Evolutionary conservation across 2,329 filamentous ascomycete species (phyloP).

Genomic region (Fusarium verticillioides): DNA sequence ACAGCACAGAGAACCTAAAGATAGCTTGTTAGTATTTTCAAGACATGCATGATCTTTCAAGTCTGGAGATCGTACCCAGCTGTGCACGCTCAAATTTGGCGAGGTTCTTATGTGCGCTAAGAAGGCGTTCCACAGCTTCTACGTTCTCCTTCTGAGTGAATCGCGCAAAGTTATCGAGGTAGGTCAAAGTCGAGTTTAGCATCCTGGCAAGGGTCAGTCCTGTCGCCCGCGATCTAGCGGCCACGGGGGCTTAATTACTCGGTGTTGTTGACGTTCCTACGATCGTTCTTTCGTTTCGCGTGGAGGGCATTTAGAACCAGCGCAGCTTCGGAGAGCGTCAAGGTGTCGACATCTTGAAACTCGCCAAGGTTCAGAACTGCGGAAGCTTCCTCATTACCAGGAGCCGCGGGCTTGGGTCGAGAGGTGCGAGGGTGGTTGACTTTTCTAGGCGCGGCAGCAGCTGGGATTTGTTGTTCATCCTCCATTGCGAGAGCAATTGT

Average conservation of each 20-base stretch:
- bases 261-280: slow-evolving; percentile 85
- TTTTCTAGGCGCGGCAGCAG: slow-evolving; percentile 27
- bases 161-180: slow-evolving; percentile 92
- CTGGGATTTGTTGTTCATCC: slow-evolving; percentile 17
- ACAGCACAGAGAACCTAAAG: slow-evolving; percentile 85
- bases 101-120: slow-evolving; percentile 81
- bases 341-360: slow-evolving; percentile 89
- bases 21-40: background rate
- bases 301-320: slow-evolving; percentile 92
- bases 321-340: slow-evolving; percentile 91
- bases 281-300: slow-evolving; percentile 80
- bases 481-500: slow-evolving; percentile 22
- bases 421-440: slow-evolving; percentile 57
- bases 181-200: slow-evolving; percentile 87
- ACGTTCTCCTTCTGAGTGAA: slow-evolving; percentile 97
- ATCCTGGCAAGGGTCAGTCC: slow-evolving; percentile 62
- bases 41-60: too few relatives aligned
- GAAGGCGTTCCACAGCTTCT: slow-evolving; percentile 89
- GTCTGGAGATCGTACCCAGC: slow-evolving; percentile 70
- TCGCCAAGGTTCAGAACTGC: slow-evolving; percentile 87
- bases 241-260: slow-evolving; percentile 65
- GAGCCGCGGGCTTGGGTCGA: slow-evolving; percentile 73
- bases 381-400: slow-evolving; percentile 89
- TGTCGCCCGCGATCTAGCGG: background rate
- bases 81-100: slow-evolving; percentile 95